Conservation (phyloP, 2,329 filamentous ascomycete genomes). For the Tolypocladium nubicola region DNA sequence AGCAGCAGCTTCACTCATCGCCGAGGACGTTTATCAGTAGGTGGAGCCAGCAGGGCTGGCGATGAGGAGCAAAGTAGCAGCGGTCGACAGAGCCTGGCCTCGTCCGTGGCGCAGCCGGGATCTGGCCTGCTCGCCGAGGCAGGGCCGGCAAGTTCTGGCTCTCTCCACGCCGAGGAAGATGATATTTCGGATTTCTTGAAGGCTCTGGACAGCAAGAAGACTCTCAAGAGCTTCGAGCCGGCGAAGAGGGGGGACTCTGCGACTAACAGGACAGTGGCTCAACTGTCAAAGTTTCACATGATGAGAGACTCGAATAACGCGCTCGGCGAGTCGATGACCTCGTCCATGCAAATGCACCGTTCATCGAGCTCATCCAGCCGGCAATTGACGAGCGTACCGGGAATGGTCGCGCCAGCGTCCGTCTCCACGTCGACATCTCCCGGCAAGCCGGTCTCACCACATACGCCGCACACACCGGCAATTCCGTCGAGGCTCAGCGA, state of each 20-base stretch:
- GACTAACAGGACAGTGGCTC: constrained; percentile 65
- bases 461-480: constrained; percentile 85
- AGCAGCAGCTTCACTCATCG: constrained; percentile 92
- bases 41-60: constrained; percentile 53
- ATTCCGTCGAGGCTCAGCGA: constrained; percentile 90
- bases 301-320: constrained; percentile 86
- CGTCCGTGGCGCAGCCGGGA: constrained; percentile 59
- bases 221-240: constrained; percentile 67
- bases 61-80: constrained; percentile 73
- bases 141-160: constrained; percentile 55
- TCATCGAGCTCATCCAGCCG: constrained; percentile 65
- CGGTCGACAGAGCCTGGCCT: constrained; percentile 65
- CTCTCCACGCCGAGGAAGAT: constrained; percentile 68
- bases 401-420: constrained; percentile 63
- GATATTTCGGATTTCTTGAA: constrained; percentile 92
- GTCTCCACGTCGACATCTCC: constrained; percentile 82
- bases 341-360: constrained; percentile 73
- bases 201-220: constrained; percentile 76
- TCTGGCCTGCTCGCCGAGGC: constrained; percentile 69
- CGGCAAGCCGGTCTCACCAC: constrained; percentile 79
- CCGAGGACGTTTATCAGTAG: constrained; percentile 65
- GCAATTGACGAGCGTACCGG: constrained; percentile 47
- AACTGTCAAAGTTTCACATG: constrained; percentile 73
- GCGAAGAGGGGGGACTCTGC: constrained; percentile 57
- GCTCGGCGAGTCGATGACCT: constrained; percentile 87